phyloP scores from a whole-genome alignment of 257 asterid species.

The Eucommia ulmoides region DNA sequence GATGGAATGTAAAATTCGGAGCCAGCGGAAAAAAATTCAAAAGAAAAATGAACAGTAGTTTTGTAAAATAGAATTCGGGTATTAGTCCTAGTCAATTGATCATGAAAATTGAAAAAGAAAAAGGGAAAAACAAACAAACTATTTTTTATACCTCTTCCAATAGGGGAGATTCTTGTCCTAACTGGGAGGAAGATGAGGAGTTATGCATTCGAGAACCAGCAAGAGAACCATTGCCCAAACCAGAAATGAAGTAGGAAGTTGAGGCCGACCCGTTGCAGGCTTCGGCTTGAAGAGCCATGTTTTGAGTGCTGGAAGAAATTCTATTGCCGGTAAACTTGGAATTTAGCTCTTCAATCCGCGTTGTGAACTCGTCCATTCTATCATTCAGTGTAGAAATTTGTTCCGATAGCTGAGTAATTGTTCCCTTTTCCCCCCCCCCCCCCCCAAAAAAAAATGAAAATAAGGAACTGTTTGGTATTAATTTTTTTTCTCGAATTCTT shows the following conservation, averaged over 20 bases:
- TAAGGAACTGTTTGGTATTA: too few relatives aligned
- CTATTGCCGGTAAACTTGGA: conserved; percentile 47
- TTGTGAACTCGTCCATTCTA: conserved; percentile 86
- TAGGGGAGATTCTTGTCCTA: conserved; percentile 59
- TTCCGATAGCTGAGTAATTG: conserved; percentile 66
- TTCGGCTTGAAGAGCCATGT: conserved; percentile 38
- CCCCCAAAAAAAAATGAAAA: neutral
- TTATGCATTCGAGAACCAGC: conserved; percentile 54
- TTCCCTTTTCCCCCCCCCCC: conserved; percentile 30
- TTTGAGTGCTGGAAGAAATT: conserved; percentile 44
- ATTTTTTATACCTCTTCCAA: conserved; percentile 88
- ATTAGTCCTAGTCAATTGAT: too few relatives aligned
- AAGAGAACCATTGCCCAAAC: conserved; percentile 76
- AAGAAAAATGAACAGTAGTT: too few relatives aligned
- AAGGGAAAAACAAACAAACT: too few relatives aligned
- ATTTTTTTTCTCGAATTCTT: too few relatives aligned
- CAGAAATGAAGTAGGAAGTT: conserved; percentile 75
- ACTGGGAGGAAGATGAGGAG: conserved; percentile 64
- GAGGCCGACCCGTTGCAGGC: conserved; percentile 71
- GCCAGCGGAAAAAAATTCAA: too few relatives aligned
- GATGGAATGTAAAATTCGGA: too few relatives aligned
- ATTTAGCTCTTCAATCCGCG: conserved; percentile 61
- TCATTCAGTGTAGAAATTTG: conserved; percentile 75
- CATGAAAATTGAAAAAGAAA: too few relatives aligned
- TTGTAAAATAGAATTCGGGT: too few relatives aligned